Evolutionary conservation across 495 filamentous ascomycete genomes (phyloP), one percentile per base, ranked within the genome.

Genomic region (Talaromyces wortmannii): DNA sequence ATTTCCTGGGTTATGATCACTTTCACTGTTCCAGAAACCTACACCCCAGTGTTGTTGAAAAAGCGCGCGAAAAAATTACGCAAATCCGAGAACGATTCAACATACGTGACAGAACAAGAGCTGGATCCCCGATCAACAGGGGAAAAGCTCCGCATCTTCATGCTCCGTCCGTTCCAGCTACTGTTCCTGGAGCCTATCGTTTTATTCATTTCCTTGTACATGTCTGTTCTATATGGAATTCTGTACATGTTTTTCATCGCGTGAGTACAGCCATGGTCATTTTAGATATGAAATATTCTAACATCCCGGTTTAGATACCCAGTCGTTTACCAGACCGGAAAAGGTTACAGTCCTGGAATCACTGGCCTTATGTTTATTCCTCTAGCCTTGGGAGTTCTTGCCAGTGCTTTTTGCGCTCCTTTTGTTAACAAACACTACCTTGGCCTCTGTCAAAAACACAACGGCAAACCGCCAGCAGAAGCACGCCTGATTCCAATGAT

Each of bases 331-430:
- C 78, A 90, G 56, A 68, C 76, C 58, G 84, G 87, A 31, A 90
- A 91, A 66, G 84, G 83, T 11, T 92, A 83, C 67, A 81, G 72
- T n/a, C 78, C 84, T 23, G 80, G 86, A 18, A 84, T 68, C 15
- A 89, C 88, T 0, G 89, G 89, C 46, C 72, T 94, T 4, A 91
- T 91, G 85, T 94, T 92, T 68, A 87, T 91, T 58, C 85, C 85
- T 5, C 53, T 90, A 45, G 85, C 85, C 5, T 68, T 89, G 18
- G 87, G 86, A 31, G 84, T 91, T 18, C 49, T 91, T 5, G 61
- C 74, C 47, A 82, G 82, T 15, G 87, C 88, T 5, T 51, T 68
- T 13, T 90, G 83, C 67, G 74, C 88, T 1, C 88, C 88, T 0
- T 57, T 85, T 0, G 83, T 91, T 57, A 94, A 91, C 77, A 84